These are phyloP conservation scores for Allium sativum DNA, from an alignment of 106 monocot species.

Conservation along the genomic window DNA sequence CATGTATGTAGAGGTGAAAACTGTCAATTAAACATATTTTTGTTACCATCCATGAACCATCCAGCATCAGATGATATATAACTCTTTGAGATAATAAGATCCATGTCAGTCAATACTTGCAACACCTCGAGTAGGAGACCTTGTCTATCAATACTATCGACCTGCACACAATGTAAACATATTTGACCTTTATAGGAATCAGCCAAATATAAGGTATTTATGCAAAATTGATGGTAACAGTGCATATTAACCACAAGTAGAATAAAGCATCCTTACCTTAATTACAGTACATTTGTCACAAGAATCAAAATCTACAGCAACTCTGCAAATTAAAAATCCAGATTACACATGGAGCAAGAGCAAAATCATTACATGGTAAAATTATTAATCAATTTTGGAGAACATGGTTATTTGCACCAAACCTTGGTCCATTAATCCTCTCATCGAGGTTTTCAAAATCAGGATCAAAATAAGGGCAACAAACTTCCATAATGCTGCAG, in stretches of 20 bases:
- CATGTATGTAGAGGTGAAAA: no score
- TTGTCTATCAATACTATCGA: slow-evolving; percentile 54
- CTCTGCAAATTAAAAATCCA: slow-evolving; percentile 25
- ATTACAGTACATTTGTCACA: slow-evolving; percentile 56
- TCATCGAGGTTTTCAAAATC: slow-evolving; percentile 54
- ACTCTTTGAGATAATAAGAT: slow-evolving; percentile 53
- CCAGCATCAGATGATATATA: slow-evolving; percentile 66
- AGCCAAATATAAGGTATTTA: not conserved
- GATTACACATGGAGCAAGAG: no score
- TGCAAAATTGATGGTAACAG: no score
- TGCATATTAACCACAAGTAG: not conserved
- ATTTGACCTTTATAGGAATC: not conserved
- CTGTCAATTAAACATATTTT: not conserved
- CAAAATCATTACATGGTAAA: not conserved
- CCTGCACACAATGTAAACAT: slow-evolving; percentile 14
- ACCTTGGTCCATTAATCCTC: slow-evolving; percentile 62
- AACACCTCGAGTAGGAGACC: slow-evolving; percentile 51
- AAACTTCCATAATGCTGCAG: slow-evolving; percentile 40
- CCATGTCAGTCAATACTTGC: slow-evolving; percentile 51
- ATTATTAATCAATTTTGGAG: not conserved
- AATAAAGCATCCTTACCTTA: slow-evolving; percentile 26
- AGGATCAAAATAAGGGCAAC: slow-evolving; percentile 63
- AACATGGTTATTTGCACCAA: slow-evolving; percentile 3
- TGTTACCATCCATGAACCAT: slow-evolving; percentile 77
- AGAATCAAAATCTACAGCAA: slow-evolving; percentile 47